phyloP scores from a whole-genome alignment of 2,329 filamentous ascomycete species.

The Leptosphaerulina australis region DNA sequence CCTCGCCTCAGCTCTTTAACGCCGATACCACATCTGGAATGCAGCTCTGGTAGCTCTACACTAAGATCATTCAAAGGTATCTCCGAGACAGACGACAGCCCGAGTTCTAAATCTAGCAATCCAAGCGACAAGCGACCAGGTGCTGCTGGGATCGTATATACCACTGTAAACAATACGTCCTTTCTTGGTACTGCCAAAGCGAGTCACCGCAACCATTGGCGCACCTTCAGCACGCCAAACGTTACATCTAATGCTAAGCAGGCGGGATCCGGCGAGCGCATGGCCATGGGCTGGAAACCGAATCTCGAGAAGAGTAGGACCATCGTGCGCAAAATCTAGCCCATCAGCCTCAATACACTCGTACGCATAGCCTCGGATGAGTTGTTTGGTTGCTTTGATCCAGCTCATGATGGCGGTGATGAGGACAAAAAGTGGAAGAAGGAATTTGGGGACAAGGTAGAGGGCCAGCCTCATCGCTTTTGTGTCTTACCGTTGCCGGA shows the following conservation, averaged over 20 bases:
- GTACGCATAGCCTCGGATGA: slow-evolving; percentile 22
- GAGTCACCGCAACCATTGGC: slow-evolving; percentile 14
- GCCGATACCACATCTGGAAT: slow-evolving; percentile 24
- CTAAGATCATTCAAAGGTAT: slow-evolving; percentile 9
- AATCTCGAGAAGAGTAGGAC: slow-evolving; percentile 4
- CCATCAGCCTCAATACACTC: background rate
- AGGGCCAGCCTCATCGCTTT: slow-evolving; percentile 11
- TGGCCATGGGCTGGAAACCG: slow-evolving; percentile 28
- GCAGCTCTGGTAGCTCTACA: slow-evolving; percentile 32
- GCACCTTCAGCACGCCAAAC: slow-evolving; percentile 24
- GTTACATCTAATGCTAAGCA: background rate
- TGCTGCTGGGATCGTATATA: slow-evolving; percentile 31
- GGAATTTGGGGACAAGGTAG: slow-evolving; percentile 25
- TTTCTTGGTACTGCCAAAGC: slow-evolving; percentile 21
- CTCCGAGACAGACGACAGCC: slow-evolving; percentile 5
- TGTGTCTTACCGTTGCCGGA: slow-evolving; percentile 13
- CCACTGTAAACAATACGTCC: slow-evolving; percentile 28
- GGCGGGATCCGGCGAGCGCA: background rate
- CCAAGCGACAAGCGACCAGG: slow-evolving; percentile 21
- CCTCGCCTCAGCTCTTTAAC: slow-evolving; percentile 36
- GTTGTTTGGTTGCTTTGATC: slow-evolving; percentile 20
- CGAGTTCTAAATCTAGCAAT: slow-evolving; percentile 11
- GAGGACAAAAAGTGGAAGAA: slow-evolving; percentile 12
- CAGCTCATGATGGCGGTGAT: slow-evolving; percentile 19
- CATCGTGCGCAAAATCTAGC: background rate